Evolutionary conservation across 106 monocot genomes (phyloP).

Genomic region (Phalaenopsis equestris): DNA sequence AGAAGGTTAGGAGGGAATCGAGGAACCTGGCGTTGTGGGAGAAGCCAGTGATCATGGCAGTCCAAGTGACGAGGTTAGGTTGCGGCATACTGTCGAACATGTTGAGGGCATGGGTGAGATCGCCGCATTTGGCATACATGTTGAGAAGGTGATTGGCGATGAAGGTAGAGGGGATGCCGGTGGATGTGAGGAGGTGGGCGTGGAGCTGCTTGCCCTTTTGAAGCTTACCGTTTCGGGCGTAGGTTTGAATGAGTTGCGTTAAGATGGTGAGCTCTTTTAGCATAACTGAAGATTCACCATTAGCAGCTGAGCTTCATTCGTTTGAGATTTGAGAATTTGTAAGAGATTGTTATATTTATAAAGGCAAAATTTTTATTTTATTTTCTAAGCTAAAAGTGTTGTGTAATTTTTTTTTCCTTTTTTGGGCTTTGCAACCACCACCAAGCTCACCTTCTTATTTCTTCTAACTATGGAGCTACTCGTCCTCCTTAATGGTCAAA

Average conservation of each 20-base stretch:
- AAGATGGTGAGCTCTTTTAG: constrained; percentile 16
- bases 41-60: constrained; percentile 35
- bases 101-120: constrained; percentile 11
- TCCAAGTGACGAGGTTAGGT: constrained; percentile 35
- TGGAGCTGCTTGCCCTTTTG: constrained; percentile 34
- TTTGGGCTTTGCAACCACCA: too few relatives aligned
- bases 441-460: too few relatives aligned
- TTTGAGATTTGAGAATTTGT: neutral
- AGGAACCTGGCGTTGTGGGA: constrained; percentile 16
- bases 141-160: constrained; percentile 47
- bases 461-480: too few relatives aligned
- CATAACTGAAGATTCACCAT: neutral
- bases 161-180: constrained; percentile 24
- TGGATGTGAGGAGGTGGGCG: constrained; percentile 22
- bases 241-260: constrained; percentile 38
- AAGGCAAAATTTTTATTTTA: too few relatives aligned
- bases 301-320: neutral
- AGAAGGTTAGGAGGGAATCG: constrained; percentile 26
- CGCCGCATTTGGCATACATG: constrained; percentile 45
- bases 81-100: constrained; percentile 35
- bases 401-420: too few relatives aligned
- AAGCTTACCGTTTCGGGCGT: constrained; percentile 18
- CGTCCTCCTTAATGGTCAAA: too few relatives aligned
- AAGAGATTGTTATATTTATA: too few relatives aligned
- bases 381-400: too few relatives aligned